These are phyloP conservation scores for Tricholoma sp. DNA, from an alignment of 768 basidiomycete species.

Conservation along the genomic window DNA sequence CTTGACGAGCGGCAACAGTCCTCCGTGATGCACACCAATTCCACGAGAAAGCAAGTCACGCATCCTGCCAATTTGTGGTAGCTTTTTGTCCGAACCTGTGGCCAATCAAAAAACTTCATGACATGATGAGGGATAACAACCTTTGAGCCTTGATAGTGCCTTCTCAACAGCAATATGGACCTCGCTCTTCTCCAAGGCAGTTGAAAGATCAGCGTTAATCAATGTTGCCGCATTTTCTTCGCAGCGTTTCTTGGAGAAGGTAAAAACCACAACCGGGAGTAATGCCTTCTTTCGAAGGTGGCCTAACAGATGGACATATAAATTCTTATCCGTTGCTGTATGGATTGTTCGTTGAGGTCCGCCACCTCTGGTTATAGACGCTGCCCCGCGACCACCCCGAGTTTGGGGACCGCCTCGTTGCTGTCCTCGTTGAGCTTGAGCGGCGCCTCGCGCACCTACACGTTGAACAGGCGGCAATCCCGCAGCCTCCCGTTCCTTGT, in stretches of 20 bases:
- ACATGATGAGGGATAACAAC: conserved; percentile 31
- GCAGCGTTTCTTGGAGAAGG: conserved; percentile 93
- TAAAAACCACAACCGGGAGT: conserved; percentile 94
- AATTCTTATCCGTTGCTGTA: conserved; percentile 75
- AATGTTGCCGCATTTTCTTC: conserved; percentile 94
- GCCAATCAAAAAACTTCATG: conserved; percentile 6
- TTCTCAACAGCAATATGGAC: conserved; percentile 93
- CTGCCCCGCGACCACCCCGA: conserved; percentile 36
- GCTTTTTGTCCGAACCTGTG: conserved; percentile 80
- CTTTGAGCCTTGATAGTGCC: conserved; percentile 86
- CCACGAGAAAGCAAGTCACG: conserved; percentile 85
- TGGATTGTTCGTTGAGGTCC: conserved; percentile 51
- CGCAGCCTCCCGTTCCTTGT: conserved; percentile 95
- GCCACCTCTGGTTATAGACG: conserved; percentile 28
- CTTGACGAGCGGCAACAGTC: conserved; percentile 93
- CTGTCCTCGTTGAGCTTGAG: conserved; percentile 50
- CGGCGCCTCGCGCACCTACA: conserved; percentile 74
- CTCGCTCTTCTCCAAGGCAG: conserved; percentile 91
- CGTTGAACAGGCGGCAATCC: conserved; percentile 84
- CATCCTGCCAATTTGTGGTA: conserved; percentile 92
- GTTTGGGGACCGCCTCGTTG: conserved; percentile 43
- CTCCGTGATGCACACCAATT: conserved; percentile 97
- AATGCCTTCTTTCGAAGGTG: conserved; percentile 81
- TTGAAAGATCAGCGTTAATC: conserved; percentile 83
- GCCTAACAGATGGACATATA: conserved; percentile 89